Evolutionary conservation across 2,329 filamentous ascomycete genomes (phyloP).

Genomic region (Trichoderma sp.): DNA sequence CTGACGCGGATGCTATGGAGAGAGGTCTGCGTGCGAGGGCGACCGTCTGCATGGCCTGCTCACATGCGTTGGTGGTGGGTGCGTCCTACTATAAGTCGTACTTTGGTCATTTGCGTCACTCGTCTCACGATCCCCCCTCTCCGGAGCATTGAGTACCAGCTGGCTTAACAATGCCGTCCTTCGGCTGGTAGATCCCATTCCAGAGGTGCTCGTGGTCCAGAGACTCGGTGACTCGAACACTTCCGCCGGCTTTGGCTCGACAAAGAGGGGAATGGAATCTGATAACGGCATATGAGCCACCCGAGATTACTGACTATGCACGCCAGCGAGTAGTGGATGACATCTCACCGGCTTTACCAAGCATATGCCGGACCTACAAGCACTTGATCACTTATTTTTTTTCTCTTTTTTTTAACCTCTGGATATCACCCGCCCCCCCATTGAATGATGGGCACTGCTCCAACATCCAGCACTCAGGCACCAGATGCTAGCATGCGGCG

Average conservation of each 20-base stretch:
- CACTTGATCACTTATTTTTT: background rate
- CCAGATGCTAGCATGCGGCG: background rate
- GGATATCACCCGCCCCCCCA: background rate
- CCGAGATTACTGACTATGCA: background rate
- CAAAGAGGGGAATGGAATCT: background rate
- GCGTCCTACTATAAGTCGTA: background rate
- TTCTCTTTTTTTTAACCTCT: background rate
- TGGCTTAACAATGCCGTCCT: background rate
- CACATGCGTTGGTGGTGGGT: conserved; percentile 13
- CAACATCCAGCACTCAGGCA: conserved; percentile 3
- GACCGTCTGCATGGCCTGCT: conserved; percentile 1
- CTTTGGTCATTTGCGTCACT: conserved; percentile 10
- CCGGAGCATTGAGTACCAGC: background rate
- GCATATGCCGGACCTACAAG: background rate
- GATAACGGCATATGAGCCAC: background rate
- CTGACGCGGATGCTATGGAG: background rate
- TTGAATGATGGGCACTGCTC: background rate
- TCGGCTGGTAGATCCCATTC: background rate
- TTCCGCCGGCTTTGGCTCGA: background rate
- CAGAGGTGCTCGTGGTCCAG: background rate
- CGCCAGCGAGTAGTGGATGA: background rate
- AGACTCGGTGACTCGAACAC: background rate
- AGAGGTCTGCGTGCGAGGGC: background rate
- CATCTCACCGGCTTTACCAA: background rate
- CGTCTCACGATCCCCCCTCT: conserved; percentile 15